These are phyloP conservation scores for Wakefieldia striispora DNA, from an alignment of 768 basidiomycete species.

Conservation along the genomic window DNA sequence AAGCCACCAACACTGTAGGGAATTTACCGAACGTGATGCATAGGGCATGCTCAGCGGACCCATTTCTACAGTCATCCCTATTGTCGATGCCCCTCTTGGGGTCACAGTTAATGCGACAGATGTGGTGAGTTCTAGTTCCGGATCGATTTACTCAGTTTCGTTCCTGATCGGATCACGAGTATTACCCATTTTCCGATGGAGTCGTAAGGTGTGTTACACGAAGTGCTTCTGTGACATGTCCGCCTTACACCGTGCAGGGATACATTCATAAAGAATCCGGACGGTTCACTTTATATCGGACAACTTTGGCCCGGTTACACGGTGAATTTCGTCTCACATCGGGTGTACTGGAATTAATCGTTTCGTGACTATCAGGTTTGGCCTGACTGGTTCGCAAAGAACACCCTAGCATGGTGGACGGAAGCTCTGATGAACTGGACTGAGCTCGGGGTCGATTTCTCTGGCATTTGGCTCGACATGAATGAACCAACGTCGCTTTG, in stretches of 20 bases:
- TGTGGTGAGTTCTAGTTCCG: constrained; percentile 41
- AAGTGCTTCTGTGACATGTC: background rate
- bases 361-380: constrained; percentile 40
- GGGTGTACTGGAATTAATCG: too few species aligned
- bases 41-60: too few species aligned
- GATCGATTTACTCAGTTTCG: too few species aligned
- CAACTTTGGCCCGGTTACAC: constrained; percentile 78
- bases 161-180: constrained; percentile 36
- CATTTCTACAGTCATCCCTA: constrained; percentile 53
- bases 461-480: constrained; percentile 70
- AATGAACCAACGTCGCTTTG: constrained; percentile 67
- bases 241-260: constrained; percentile 38
- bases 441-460: constrained; percentile 46
- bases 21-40: background rate
- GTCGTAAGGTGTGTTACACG: constrained; percentile 45
- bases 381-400: constrained; percentile 56
- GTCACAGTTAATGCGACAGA: constrained; percentile 59
- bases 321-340: constrained; percentile 31
- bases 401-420: constrained; percentile 54
- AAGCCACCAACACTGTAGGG: constrained; percentile 25
- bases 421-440: constrained; percentile 58
- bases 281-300: constrained; percentile 67
- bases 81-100: constrained; percentile 61
- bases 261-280: constrained; percentile 71
- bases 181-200: constrained; percentile 63